These are phyloP conservation scores for Fusarium heterosporum DNA, from an alignment of 2,329 filamentous ascomycete genomes.

Conservation along the genomic window DNA sequence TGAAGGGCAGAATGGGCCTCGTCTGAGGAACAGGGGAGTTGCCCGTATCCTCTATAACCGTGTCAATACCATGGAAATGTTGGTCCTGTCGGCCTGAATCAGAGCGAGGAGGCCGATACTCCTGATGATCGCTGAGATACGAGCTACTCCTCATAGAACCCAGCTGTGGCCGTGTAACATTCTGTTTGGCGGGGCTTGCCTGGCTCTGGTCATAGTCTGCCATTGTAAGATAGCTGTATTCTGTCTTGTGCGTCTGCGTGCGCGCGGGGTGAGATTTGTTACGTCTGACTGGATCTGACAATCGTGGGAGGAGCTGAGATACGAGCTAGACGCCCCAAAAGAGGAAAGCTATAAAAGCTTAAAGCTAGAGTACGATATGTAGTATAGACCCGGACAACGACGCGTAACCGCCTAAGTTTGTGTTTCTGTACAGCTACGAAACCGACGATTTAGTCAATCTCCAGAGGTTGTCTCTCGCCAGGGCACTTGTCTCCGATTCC, in stretches of 20 bases:
- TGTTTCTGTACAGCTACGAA: slow-evolving; percentile 15
- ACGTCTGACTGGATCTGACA: slow-evolving; percentile 25
- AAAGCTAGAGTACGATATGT: slow-evolving; percentile 12
- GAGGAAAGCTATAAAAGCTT: slow-evolving; percentile 4
- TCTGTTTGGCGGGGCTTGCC: slow-evolving; percentile 49
- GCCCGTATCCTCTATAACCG: slow-evolving; percentile 69
- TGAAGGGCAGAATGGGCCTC: slow-evolving; percentile 63
- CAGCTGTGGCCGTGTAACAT: slow-evolving; percentile 60
- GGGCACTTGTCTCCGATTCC: slow-evolving; percentile 36
- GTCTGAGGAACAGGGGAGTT: slow-evolving; percentile 53
- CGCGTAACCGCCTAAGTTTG: slow-evolving; percentile 5
- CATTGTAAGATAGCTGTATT: slow-evolving; percentile 44
- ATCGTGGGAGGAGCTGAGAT: slow-evolving; percentile 1
- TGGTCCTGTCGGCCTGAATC: slow-evolving; percentile 65
- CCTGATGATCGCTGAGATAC: slow-evolving; percentile 72
- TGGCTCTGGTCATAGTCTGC: slow-evolving; percentile 41
- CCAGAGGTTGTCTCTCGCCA: slow-evolving; percentile 32
- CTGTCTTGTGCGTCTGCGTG: neutral
- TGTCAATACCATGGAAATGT: slow-evolving; percentile 69
- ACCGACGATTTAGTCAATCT: slow-evolving; percentile 33
- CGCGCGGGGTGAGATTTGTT: slow-evolving; percentile 36
- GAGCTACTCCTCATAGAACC: slow-evolving; percentile 69
- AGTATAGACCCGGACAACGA: neutral
- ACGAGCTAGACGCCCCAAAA: slow-evolving; percentile 6
- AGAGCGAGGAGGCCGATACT: slow-evolving; percentile 68